A percentile compares a stretch with the other conserved stretches of the same genome.
phyloP scores from a whole-genome alignment of 2,329 filamentous ascomycete species.

The Fusarium chaquense region DNA sequence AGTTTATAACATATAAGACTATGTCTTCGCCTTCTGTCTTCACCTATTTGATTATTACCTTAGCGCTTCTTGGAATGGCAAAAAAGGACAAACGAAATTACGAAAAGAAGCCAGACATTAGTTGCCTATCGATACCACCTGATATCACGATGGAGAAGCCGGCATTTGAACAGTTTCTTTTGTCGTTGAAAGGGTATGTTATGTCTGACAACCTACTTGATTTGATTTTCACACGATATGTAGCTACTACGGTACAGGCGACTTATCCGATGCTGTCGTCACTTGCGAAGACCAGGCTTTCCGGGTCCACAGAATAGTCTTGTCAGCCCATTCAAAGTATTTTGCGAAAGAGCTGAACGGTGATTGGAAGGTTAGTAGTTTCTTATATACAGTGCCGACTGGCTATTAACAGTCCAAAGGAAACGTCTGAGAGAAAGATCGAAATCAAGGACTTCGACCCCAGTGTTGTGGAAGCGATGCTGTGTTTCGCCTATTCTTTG shows the following conservation, averaged over 20 bases:
- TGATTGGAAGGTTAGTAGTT: background rate
- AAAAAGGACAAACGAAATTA: too few species aligned
- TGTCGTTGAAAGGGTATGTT: background rate
- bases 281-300: background rate
- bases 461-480: conserved; percentile 8
- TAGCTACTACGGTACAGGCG: background rate
- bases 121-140: too few species aligned
- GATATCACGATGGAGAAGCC: too few species aligned
- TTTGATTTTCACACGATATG: accelerated
- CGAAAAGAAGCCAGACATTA: too few species aligned
- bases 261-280: background rate
- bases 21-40: too few species aligned
- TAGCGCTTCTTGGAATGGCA: too few species aligned
- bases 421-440: background rate
- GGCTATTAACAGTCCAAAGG: background rate
- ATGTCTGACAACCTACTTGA: background rate
- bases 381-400: background rate
- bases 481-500: conserved; percentile 18
- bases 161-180: background rate
- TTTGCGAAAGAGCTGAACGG: background rate
- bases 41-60: too few species aligned
- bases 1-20: too few species aligned
- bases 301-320: background rate
- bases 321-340: background rate
- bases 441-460: conserved; percentile 9